These are phyloP conservation scores for Gliomastix tumulicola DNA, from an alignment of 2,329 filamentous ascomycete genomes.

Conservation along the genomic window DNA sequence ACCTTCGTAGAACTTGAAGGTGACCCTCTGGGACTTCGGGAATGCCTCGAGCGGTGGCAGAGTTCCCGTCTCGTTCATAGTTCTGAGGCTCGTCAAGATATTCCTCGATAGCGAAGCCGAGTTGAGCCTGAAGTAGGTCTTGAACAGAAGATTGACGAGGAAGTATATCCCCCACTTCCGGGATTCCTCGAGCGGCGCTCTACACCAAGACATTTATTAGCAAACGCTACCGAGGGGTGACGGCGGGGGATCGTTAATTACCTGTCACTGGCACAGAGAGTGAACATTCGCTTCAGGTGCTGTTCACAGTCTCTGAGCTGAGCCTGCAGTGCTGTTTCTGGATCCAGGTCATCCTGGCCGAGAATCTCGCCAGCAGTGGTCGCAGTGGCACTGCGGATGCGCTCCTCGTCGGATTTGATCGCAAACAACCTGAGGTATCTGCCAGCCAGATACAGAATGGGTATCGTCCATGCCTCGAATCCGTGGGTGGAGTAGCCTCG, in stretches of 20 bases:
- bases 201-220: conserved; percentile 22
- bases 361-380: conserved; percentile 29
- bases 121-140: conserved; percentile 96
- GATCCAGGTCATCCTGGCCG: conserved; percentile 78
- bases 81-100: conserved; percentile 75
- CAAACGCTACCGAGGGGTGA: not conserved
- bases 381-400: conserved; percentile 26
- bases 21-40: conserved; percentile 84
- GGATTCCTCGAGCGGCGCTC: conserved; percentile 77
- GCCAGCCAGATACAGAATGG: conserved; percentile 79
- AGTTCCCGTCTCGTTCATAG: conserved; percentile 62
- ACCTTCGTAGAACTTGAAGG: conserved; percentile 93
- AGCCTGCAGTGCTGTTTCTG: conserved; percentile 69
- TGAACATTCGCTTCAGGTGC: conserved; percentile 87
- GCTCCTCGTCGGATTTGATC: conserved; percentile 78
- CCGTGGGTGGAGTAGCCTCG: conserved; percentile 71
- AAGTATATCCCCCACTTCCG: conserved; percentile 98
- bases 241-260: conserved; percentile 35
- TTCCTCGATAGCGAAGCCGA: conserved; percentile 85
- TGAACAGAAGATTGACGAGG: conserved; percentile 90
- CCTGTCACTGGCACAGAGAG: conserved; percentile 84
- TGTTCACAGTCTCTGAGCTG: conserved; percentile 87
- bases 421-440: conserved; percentile 85
- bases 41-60: conserved; percentile 76
- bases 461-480: conserved; percentile 88